Evolutionary conservation across 163 green algal genomes (phyloP), one percentile per base, ranked within the genome.

Genomic region (Scenedesmus sp.): DNA sequence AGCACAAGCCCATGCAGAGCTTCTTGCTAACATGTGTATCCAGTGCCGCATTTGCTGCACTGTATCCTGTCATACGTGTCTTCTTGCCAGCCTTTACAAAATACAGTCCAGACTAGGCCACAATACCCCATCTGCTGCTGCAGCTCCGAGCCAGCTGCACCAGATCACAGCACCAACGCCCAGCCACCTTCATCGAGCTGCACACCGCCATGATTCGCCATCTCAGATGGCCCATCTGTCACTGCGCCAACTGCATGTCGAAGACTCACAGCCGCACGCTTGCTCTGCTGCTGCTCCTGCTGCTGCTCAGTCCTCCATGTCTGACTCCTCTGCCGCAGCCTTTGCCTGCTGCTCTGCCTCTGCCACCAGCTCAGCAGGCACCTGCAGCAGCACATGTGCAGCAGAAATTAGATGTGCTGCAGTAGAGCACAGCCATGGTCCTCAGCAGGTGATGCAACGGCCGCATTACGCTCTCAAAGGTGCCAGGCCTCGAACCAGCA

Each of bases 261-360:
- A 56, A 35, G 9, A 20, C 13, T n/a, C 65, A 26, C 70, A 42
- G 70, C 70, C 3, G 70, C 70, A 43, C 30, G 26, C 70, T 4
- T 68, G 56, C 15, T 43, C 16, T 82, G 35, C 72, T 82, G 35
- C 72, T 56, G 37, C 40, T 61, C 37, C 79, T 85, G 35, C 20
- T 40, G 46, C 80, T 87, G 40, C 24, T 92, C 49, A 94, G 82
- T 97, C 96, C 82, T 98, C 95, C 87, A 97, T 98, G 94, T 98
- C 96, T 24, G 92, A 95, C 43, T 97, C 97, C 49, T 97, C 97
- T 80, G 98, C 40, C 3, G 96, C 96, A 20, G 95, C 97, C 95
- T 99, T 99, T 26, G 98, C 98, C 53, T 86, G 83, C 35, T 84
- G 65, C 53, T 98, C 95, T 33, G 97, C 97, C 80, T 98, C 96